phyloP scores from a whole-genome alignment of 2,329 filamentous ascomycete species.

The Pleomassaria siparia region DNA sequence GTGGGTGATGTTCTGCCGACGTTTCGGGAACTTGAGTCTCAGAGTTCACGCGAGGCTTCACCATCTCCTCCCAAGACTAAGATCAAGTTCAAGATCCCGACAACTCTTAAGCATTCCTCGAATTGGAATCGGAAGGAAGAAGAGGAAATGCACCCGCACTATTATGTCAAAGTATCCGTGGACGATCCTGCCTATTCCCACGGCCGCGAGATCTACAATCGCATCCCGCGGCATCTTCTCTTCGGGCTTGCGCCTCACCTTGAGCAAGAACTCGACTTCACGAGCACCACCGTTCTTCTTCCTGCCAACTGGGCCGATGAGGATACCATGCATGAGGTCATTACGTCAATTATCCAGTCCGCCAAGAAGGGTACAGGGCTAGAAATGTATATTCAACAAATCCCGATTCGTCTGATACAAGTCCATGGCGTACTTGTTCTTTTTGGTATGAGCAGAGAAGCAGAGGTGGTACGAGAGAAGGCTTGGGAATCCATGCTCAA shows the following conservation, averaged over 20 bases:
- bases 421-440: conserved; percentile 4
- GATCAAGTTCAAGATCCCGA: too few species aligned
- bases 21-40: too few species aligned
- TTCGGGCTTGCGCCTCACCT: conserved; percentile 4
- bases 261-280: conserved; percentile 1
- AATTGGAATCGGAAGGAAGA: too few species aligned
- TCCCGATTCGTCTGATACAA: conserved; percentile 6
- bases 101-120: too few species aligned
- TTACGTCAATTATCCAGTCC: neutral
- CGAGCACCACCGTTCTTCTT: neutral
- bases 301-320: conserved; percentile 2
- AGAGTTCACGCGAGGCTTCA: too few species aligned
- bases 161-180: neutral
- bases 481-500: conserved; percentile 2
- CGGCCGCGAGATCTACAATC: neutral
- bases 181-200: neutral
- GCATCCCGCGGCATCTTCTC: neutral
- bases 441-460: conserved; percentile 6
- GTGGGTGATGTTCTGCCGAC: too few species aligned
- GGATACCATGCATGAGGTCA: conserved; percentile 1
- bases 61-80: too few species aligned
- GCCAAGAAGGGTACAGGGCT: neutral
- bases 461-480: neutral
- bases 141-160: neutral
- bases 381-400: neutral